Base-by-base conservation (phyloP, 2,329 filamentous ascomycete genomes). In the Xylariales sp. region DNA sequence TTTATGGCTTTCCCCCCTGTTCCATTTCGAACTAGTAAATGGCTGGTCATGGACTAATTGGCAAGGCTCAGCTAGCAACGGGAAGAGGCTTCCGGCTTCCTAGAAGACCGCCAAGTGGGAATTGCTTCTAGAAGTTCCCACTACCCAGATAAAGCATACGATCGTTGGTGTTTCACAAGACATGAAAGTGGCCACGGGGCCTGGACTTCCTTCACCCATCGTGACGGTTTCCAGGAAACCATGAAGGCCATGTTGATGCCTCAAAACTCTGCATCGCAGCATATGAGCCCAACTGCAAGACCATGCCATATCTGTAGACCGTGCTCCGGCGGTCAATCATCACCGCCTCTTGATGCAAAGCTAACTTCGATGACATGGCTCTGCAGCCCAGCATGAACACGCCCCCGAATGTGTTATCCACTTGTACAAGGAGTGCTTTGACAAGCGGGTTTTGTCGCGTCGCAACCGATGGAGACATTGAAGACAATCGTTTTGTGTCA, bases 41-140 rank as follows among this genome's bases (percentile, higher is more conserved):
- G n/a, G n/a, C n/a, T n/a, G n/a, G n/a, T n/a, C n/a, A n/a, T n/a
- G n/a, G n/a, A n/a, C n/a, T n/a, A n/a, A n/a, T n/a, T n/a, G n/a
- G n/a, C n/a, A n/a, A n/a, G n/a, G n/a, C n/a, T n/a, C n/a, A n/a
- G n/a, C n/a, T n/a, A n/a, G n/a, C n/a, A 25, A 39, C 37, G 29
- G 37, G 37, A 39, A 14, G 20, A 14, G 18, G 21, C 21, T 14
- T 25, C 28, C 28, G 16, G 16, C 14, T 33, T 32, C 29, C 29
- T 33, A 37, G 29, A 33, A 16, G 27, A 19, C 28, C 24, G 11
- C 13, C 35, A 8, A 38, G 21, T 17, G 18, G 35, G 35, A 38
- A 38, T 30, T n/a, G 28, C 28, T 38, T 38, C 35, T 38, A 38
- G 35, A 38, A 38, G 28, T 30, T 38, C 35, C n/a, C 35, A 27